Conservation (phyloP, 768 basidiomycete species). For the Collybia sp. region DNA sequence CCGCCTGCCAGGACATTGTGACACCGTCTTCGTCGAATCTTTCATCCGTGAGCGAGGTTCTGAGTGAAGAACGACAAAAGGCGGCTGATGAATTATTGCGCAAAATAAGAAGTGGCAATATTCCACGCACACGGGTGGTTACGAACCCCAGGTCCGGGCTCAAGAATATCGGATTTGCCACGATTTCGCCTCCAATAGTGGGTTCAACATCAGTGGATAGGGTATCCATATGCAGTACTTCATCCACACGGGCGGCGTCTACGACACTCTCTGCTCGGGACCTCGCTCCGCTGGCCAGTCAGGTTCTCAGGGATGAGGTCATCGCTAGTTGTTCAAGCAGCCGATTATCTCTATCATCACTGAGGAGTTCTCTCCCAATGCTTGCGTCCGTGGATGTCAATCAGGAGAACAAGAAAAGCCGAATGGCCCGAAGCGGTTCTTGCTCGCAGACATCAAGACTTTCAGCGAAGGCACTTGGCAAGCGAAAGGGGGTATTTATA, state of each 20-base stretch:
- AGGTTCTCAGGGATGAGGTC: constrained; percentile 13
- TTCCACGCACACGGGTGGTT: constrained; percentile 4
- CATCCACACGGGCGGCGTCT: neutral
- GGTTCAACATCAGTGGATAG: neutral
- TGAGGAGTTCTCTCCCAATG: constrained; percentile 6
- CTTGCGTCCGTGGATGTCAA: constrained; percentile 11
- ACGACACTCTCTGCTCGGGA: neutral
- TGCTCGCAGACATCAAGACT: constrained; percentile 1
- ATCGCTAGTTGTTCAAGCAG: constrained; percentile 7
- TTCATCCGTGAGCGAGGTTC: constrained; percentile 12
- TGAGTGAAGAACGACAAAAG: constrained; percentile 11
- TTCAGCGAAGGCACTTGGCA: constrained; percentile 14
- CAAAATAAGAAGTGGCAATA: constrained; percentile 13
- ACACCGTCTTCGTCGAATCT: constrained; percentile 12
- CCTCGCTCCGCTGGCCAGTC: constrained; percentile 14
- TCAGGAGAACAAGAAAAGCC: neutral
- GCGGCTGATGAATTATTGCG: constrained; percentile 28
- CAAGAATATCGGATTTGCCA: neutral
- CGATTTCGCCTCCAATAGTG: neutral
- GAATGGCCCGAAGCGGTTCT: neutral
- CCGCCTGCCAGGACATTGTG: constrained; percentile 5
- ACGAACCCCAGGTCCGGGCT: neutral
- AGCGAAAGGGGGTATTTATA: constrained; percentile 17
- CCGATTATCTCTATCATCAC: constrained; percentile 1
- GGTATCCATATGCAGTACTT: neutral